These are phyloP conservation scores for Exophiala xenobiotica DNA, from an alignment of 2,329 filamentous ascomycete genomes.

Conservation along the genomic window DNA sequence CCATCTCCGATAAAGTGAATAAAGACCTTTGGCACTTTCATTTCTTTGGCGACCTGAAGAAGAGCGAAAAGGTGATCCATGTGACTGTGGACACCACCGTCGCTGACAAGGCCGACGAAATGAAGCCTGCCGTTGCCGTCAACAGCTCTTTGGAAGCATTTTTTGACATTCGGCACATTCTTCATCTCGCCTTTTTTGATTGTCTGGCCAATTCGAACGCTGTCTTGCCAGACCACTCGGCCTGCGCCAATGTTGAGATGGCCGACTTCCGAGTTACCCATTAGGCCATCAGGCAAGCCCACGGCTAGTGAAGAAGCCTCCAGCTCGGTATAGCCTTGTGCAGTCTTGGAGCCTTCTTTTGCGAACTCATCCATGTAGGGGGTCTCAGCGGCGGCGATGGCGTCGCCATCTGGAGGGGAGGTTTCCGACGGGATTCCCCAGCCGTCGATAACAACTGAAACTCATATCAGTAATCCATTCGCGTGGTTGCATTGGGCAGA, in stretches of 20 bases:
- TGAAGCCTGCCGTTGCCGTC: conserved; percentile 89
- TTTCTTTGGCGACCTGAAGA: conserved; percentile 84
- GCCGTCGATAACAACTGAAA: conserved; percentile 92
- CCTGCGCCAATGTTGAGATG: conserved; percentile 98
- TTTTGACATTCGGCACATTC: conserved; percentile 73
- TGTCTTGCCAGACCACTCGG: conserved; percentile 96
- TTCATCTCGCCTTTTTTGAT: conserved; percentile 82
- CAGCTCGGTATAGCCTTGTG: conserved; percentile 84
- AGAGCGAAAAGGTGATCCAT: conserved; percentile 89
- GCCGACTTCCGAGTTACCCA: conserved; percentile 98
- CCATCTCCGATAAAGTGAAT: conserved; percentile 99
- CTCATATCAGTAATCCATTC: conserved; percentile 34
- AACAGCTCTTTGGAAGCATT: conserved; percentile 75
- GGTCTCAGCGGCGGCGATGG: conserved; percentile 89
- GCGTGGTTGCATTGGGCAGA: conserved; percentile 30
- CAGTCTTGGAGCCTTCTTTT: conserved; percentile 64
- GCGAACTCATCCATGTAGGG: conserved; percentile 90
- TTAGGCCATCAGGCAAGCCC: conserved; percentile 90
- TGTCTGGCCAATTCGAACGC: conserved; percentile 91
- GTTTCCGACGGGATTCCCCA: conserved; percentile 85
- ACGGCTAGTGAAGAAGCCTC: conserved; percentile 96
- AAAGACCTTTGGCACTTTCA: conserved; percentile 84
- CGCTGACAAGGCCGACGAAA: conserved; percentile 85
- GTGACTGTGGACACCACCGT: conserved; percentile 96
- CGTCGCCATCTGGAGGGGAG: conserved; percentile 86